Percentiles rank a stretch among this genome's conserved stretches.
These are phyloP conservation scores for Diaporthe aspalathi DNA, from an alignment of 2,329 filamentous ascomycete genomes.

Conservation along the genomic window DNA sequence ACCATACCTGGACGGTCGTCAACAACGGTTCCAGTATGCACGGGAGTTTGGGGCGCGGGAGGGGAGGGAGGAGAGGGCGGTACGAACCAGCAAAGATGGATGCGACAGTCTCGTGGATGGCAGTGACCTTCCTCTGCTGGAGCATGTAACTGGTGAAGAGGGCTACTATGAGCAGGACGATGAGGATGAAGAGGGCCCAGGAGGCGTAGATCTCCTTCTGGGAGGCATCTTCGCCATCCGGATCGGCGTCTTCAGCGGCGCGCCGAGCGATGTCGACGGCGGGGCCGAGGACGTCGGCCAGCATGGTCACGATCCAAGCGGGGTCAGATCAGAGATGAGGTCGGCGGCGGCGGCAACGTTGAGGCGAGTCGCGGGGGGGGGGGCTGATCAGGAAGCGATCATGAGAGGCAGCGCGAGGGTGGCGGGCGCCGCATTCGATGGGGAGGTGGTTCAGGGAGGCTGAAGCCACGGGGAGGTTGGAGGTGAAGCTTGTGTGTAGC, in stretches of 20 bases:
- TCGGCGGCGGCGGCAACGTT: not conserved
- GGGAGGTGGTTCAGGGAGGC: constrained; percentile 1
- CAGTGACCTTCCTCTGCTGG: constrained; percentile 96
- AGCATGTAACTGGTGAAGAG: constrained; percentile 98
- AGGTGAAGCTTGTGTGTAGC: not conserved
- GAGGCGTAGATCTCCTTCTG: constrained; percentile 96
- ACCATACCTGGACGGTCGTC: constrained; percentile 79
- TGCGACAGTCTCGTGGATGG: constrained; percentile 96
- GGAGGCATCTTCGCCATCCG: constrained; percentile 77
- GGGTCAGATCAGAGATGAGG: not conserved
- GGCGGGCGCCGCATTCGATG: constrained; percentile 32
- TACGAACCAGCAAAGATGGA: constrained; percentile 91
- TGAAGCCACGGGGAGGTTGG: not conserved
- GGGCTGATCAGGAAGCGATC: constrained; percentile 3
- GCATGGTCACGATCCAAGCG: constrained; percentile 46
- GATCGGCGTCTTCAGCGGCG: constrained; percentile 59
- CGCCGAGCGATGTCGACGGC: constrained; percentile 54
- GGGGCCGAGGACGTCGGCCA: constrained; percentile 51
- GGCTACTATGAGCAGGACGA: constrained; percentile 90
- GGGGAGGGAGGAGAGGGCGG: constrained; percentile 34
- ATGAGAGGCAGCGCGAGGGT: constrained; percentile 20
- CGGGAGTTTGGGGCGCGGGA: not conserved
- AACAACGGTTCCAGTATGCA: constrained; percentile 14
- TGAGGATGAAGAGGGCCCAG: constrained; percentile 97
- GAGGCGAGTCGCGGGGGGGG: not conserved